Percentiles rank a stretch among this genome's conserved stretches.
Conservation (phyloP, 495 filamentous ascomycete genomes). For the Tuber melanosporum region DNA sequence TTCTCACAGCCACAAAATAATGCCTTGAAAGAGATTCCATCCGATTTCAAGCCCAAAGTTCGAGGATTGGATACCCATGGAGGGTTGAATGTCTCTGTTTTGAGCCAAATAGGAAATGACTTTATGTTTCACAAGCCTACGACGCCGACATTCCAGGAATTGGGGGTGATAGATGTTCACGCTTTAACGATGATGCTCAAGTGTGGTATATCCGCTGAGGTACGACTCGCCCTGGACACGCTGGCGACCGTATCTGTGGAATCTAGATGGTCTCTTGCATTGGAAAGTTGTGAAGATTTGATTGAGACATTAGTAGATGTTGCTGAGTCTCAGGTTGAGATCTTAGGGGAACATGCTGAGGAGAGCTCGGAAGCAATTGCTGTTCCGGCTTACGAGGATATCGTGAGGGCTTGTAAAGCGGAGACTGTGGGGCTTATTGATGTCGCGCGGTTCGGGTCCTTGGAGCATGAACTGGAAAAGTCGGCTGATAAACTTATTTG, state of each 20-base stretch:
- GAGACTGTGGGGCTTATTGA: conserved; percentile 66
- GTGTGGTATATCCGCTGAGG: conserved; percentile 80
- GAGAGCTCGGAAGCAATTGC: conserved; percentile 79
- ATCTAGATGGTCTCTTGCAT: conserved; percentile 53
- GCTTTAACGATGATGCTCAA: conserved; percentile 90
- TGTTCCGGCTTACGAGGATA: conserved; percentile 77
- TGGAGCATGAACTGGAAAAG: conserved; percentile 74
- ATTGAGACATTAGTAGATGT: conserved; percentile 84
- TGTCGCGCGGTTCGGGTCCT: conserved; percentile 64
- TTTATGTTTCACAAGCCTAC: conserved; percentile 60
- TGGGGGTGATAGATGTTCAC: conserved; percentile 82
- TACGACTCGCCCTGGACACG: conserved; percentile 79
- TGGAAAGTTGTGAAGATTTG: conserved; percentile 78
- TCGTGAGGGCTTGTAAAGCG: conserved; percentile 64
- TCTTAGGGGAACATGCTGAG: conserved; percentile 67
- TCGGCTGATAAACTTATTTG: conserved; percentile 81
- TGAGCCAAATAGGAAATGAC: conserved; percentile 57
- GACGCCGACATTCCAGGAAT: conserved; percentile 65
- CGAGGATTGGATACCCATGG: conserved; percentile 57
- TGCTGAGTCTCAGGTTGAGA: conserved; percentile 76
- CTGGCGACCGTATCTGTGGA: conserved; percentile 66
- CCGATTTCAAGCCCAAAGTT: conserved; percentile 58
- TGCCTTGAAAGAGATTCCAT: conserved; percentile 50
- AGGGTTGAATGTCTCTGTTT: conserved; percentile 57
- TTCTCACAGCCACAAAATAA: conserved; percentile 42